Conservation (phyloP, 2,329 filamentous ascomycete genomes). For the Thielaviopsis populi region DNA sequence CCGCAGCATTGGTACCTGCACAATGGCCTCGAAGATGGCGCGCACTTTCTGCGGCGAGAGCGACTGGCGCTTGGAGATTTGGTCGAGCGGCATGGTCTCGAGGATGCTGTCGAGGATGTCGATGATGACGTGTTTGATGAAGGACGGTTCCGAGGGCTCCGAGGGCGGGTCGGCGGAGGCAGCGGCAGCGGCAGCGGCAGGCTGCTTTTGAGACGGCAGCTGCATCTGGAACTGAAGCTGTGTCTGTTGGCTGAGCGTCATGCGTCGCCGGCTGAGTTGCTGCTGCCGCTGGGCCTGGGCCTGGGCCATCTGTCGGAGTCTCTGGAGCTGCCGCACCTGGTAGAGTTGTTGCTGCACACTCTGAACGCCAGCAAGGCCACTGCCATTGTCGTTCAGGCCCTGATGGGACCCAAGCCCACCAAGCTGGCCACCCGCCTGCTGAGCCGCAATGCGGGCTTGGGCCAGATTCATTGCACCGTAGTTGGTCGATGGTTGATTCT, state of each 20-base stretch:
- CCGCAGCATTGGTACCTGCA: constrained; percentile 33
- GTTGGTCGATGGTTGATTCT: neutral
- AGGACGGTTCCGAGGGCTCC: neutral
- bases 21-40: constrained; percentile 33
- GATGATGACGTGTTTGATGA: constrained; percentile 29
- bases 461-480: neutral
- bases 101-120: constrained; percentile 36
- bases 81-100: constrained; percentile 31
- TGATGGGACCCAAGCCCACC: neutral
- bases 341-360: neutral
- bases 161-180: neutral
- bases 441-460: neutral
- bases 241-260: neutral
- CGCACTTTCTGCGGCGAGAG: constrained; percentile 30
- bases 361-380: neutral
- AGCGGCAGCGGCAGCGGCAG: too few species aligned
- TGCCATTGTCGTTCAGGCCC: neutral
- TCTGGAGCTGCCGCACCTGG: neutral
- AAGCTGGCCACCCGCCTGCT: neutral
- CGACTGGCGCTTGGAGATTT: constrained; percentile 31
- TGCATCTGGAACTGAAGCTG: neutral
- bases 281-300: neutral
- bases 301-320: neutral
- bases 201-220: neutral
- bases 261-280: neutral